Percentiles rank a stretch among this genome's conserved stretches.
These are phyloP conservation scores for Wickerhamomyces sydowiorum DNA, from an alignment of 805 yeast genomes.

Conservation along the genomic window DNA sequence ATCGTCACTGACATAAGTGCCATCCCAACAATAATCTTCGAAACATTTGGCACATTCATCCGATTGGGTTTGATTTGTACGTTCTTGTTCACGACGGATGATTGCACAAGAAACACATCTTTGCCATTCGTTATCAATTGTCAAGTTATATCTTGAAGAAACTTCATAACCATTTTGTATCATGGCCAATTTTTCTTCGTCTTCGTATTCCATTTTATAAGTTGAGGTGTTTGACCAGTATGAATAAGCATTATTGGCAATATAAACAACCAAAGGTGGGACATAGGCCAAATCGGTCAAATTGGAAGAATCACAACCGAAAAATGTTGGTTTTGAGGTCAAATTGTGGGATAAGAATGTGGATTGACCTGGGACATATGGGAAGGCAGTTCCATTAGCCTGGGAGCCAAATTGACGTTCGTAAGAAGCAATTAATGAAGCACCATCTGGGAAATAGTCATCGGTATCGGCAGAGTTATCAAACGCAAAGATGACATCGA, in stretches of 20 bases:
- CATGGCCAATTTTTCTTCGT: constrained; percentile 51
- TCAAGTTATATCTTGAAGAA: constrained; percentile 57
- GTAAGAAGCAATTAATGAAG: constrained; percentile 50
- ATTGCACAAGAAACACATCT: constrained; percentile 82
- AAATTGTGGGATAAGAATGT: constrained; percentile 57
- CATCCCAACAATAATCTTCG: constrained; percentile 72
- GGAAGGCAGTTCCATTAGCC: constrained; percentile 59
- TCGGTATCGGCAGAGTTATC: constrained; percentile 65
- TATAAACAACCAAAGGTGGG: constrained; percentile 75
- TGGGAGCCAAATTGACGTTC: constrained; percentile 49
- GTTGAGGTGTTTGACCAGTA: constrained; percentile 70
- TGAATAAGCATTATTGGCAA: constrained; percentile 67
- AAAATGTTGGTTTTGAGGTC: constrained; percentile 68
- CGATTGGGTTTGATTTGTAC: constrained; percentile 49
- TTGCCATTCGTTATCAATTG: constrained; percentile 63
- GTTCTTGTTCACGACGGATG: constrained; percentile 71
- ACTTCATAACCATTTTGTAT: constrained; percentile 72
- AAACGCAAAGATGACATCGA: constrained; percentile 62
- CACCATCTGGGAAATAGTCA: constrained; percentile 61
- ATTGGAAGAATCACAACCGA: constrained; percentile 72
- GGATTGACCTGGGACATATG: constrained; percentile 68
- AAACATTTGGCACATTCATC: constrained; percentile 72
- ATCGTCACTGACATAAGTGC: constrained; percentile 21
- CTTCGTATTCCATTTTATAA: constrained; percentile 54
- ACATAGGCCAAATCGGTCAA: constrained; percentile 46